A percentile compares a stretch with the other conserved stretches of the same genome.
Conservation (phyloP, 106 monocot genomes). For the Gastrodia elata region DNA sequence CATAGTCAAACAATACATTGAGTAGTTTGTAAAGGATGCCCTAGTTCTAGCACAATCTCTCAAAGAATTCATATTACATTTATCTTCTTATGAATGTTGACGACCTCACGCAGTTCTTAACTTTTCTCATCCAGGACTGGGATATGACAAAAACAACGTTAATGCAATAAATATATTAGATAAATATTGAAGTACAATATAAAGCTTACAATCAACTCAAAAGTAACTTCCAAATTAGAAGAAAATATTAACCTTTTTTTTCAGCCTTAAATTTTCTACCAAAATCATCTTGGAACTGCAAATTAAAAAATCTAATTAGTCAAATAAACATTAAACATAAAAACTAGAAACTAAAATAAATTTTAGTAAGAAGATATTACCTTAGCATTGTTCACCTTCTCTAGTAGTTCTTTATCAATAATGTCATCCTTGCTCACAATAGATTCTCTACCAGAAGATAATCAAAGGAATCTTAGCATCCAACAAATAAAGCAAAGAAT, state of each 20-base stretch:
- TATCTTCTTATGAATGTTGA: too few species aligned
- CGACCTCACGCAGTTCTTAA: too few species aligned
- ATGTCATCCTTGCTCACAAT: background rate
- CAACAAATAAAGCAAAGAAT: background rate
- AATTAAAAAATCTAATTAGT: background rate
- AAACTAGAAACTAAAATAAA: background rate
- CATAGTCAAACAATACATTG: too few species aligned
- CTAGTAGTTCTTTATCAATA: conserved; percentile 4
- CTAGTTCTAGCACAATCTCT: too few species aligned
- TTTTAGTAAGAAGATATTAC: background rate
- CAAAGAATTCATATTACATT: too few species aligned
- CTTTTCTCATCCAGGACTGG: too few species aligned
- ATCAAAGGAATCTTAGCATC: background rate
- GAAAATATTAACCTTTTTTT: conserved; percentile 1
- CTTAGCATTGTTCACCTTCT: background rate
- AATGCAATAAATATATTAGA: too few species aligned
- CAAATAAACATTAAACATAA: background rate
- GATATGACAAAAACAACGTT: too few species aligned
- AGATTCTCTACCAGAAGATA: background rate
- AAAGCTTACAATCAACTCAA: background rate
- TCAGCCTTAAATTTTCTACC: conserved; percentile 2
- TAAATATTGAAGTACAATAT: background rate
- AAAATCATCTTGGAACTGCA: conserved; percentile 3
- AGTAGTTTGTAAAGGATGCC: too few species aligned
- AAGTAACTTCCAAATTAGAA: background rate